These are phyloP conservation scores for Phytophthora tentaculata DNA, from an alignment of 352 stramenopile species.

Conservation along the genomic window DNA sequence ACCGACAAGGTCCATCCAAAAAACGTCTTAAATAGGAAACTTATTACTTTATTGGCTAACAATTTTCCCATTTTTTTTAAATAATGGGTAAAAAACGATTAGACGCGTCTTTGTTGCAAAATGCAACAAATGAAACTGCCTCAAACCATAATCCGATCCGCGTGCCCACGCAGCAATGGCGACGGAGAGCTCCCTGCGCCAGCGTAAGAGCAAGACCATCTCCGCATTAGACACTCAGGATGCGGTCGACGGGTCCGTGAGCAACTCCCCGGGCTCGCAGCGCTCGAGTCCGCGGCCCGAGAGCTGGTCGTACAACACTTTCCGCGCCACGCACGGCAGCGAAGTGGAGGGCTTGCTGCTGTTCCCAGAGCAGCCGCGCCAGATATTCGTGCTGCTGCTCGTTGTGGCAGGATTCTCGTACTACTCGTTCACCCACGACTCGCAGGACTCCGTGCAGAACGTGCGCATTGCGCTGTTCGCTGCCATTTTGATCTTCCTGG, in stretches of 20 bases:
- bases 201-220: conserved; percentile 23
- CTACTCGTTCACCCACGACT: conserved; percentile 87
- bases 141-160: background rate
- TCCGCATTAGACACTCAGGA: conserved; percentile 17
- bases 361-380: conserved; percentile 81
- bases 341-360: conserved; percentile 72
- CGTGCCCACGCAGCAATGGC: conserved; percentile 9
- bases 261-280: conserved; percentile 2
- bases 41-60: too few species aligned
- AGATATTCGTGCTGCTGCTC: conserved; percentile 72
- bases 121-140: background rate
- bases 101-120: too few species aligned
- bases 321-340: conserved; percentile 62
- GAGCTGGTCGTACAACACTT: conserved; percentile 57
- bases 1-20: too few species aligned
- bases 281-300: conserved; percentile 33
- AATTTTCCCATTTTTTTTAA: too few species aligned
- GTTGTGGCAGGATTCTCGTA: conserved; percentile 72
- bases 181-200: conserved; percentile 17
- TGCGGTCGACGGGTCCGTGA: background rate
- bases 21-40: too few species aligned
- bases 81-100: too few species aligned
- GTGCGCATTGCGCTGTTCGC: conserved; percentile 67
- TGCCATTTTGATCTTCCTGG: conserved; percentile 80
- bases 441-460: conserved; percentile 67